Conservation (phyloP, 2,329 filamentous ascomycete species). For the Neurospora crassa region DNA sequence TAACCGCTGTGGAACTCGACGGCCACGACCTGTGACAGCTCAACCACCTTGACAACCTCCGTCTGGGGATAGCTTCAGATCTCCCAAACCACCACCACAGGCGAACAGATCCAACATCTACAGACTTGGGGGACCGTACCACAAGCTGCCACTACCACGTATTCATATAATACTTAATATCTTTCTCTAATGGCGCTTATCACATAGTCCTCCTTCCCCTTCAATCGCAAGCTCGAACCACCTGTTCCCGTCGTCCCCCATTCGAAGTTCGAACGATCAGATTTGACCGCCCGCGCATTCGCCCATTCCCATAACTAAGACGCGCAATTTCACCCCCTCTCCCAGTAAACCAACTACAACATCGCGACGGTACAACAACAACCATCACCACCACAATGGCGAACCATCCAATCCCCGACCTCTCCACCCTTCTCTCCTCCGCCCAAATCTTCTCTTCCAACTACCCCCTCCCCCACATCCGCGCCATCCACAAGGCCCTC, state of each 20-base stretch:
- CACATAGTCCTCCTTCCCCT: background rate
- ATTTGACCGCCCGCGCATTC: background rate
- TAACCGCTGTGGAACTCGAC: background rate
- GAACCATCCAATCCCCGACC: slow-evolving; percentile 29
- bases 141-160: background rate
- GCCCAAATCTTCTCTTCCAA: slow-evolving; percentile 43
- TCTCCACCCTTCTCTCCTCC: slow-evolving; percentile 38
- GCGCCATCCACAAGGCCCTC: slow-evolving; percentile 50
- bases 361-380: background rate
- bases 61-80: background rate
- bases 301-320: background rate
- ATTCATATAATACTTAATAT: background rate
- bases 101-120: background rate
- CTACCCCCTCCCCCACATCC: slow-evolving; percentile 54
- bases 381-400: slow-evolving; percentile 24
- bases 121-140: background rate
- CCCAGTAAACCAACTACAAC: no score
- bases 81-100: background rate
- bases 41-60: background rate
- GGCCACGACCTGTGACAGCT: background rate
- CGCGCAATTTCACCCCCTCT: no score
- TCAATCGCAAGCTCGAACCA: background rate
- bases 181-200: background rate
- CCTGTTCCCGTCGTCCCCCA: background rate
- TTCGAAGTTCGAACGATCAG: background rate